Conservation (phyloP, 176 grass and related monocot species). For the Alopecurus myosuroides region DNA sequence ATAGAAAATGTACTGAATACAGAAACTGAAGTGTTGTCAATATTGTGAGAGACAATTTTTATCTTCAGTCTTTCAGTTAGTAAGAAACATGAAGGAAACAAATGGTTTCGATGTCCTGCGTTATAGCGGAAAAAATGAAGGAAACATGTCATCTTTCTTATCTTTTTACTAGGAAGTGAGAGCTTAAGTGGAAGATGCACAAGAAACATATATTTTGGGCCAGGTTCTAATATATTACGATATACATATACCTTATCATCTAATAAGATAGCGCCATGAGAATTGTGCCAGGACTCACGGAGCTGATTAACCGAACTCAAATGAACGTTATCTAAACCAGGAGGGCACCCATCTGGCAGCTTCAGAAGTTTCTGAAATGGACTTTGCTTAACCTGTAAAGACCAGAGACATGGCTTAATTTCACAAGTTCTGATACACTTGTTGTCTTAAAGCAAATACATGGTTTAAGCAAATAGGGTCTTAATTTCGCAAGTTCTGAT, state of each 20-base stretch:
- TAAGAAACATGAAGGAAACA: too few species aligned
- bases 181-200: neutral
- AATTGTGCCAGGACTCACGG: conserved; percentile 80
- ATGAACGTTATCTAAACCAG: conserved; percentile 55
- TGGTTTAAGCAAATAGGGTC: too few species aligned
- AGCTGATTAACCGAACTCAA: conserved; percentile 62
- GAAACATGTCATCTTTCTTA: too few species aligned
- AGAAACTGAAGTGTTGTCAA: too few species aligned
- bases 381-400: conserved; percentile 44
- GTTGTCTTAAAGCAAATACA: neutral
- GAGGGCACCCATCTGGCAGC: conserved; percentile 61
- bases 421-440: conserved; percentile 25
- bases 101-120: too few species aligned
- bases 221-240: conserved; percentile 5
- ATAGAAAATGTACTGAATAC: too few species aligned
- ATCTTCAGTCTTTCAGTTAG: too few species aligned
- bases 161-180: neutral
- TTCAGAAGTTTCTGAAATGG: conserved; percentile 48
- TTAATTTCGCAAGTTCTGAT: too few species aligned
- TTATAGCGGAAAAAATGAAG: too few species aligned
- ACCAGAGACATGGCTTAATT: neutral
- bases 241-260: conserved; percentile 65
- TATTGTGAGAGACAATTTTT: too few species aligned
- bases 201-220: neutral
- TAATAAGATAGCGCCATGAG: conserved; percentile 54